These are phyloP conservation scores for Aspergillus homomorphus DNA, from an alignment of 495 filamentous ascomycete species.

Conservation along the genomic window DNA sequence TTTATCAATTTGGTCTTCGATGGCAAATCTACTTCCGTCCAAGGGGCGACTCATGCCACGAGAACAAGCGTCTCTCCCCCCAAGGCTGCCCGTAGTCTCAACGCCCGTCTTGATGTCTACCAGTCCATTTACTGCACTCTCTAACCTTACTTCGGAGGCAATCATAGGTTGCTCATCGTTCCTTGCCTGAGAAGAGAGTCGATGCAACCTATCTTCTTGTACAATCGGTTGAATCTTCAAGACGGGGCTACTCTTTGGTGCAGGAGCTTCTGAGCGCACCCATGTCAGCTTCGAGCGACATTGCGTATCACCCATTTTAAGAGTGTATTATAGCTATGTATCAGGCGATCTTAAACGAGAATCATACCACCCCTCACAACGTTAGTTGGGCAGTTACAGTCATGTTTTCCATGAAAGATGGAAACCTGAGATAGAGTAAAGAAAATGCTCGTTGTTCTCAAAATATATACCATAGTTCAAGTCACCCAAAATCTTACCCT, in stretches of 20 bases:
- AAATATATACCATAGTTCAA: too few relatives aligned
- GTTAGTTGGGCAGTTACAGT: too few relatives aligned
- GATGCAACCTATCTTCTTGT: neutral
- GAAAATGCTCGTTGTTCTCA: too few relatives aligned
- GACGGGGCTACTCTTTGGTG: neutral
- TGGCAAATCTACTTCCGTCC: neutral
- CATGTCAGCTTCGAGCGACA: neutral
- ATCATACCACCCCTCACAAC: too few relatives aligned
- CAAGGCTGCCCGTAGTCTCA: neutral
- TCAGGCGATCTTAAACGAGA: too few relatives aligned
- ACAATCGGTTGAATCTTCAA: neutral
- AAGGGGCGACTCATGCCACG: neutral
- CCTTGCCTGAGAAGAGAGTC: neutral
- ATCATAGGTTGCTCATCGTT: too few relatives aligned
- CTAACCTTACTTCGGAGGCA: neutral
- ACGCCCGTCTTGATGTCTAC: neutral
- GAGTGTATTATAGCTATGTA: neutral
- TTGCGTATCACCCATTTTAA: neutral
- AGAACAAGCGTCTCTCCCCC: neutral
- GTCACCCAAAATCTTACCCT: too few relatives aligned
- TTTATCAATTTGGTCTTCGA: neutral
- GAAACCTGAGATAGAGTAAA: too few relatives aligned
- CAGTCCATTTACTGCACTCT: neutral
- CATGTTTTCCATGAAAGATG: too few relatives aligned
- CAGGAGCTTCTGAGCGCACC: neutral